Evolutionary conservation across 2,329 filamentous ascomycete genomes (phyloP).

Genomic region (Elsinoe arachidis): DNA sequence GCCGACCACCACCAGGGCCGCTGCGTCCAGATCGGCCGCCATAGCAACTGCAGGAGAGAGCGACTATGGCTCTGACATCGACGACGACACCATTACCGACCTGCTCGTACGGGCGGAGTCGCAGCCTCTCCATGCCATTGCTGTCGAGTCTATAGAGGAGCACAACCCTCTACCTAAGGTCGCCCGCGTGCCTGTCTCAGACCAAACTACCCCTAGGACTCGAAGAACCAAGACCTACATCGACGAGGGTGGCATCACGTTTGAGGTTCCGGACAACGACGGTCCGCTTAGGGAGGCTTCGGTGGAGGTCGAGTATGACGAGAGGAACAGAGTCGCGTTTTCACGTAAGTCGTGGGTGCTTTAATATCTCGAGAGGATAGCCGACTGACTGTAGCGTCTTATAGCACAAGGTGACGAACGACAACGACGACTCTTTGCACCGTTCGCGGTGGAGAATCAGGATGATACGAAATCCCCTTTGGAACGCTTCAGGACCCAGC

Average conservation of each 20-base stretch:
- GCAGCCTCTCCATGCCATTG: constrained; percentile 24
- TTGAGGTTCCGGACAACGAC: constrained; percentile 15
- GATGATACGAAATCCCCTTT: constrained; percentile 54
- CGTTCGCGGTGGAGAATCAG: background rate
- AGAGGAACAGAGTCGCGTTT: constrained; percentile 28
- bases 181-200: background rate
- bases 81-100: constrained; percentile 45
- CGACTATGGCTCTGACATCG: constrained; percentile 58
- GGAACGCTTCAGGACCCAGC: constrained; percentile 67
- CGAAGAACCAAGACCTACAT: constrained; percentile 7
- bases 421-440: background rate
- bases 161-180: constrained; percentile 15
- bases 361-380: background rate
- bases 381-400: constrained; percentile 34
- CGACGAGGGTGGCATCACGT: constrained; percentile 16
- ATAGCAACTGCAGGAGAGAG: constrained; percentile 30
- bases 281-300: constrained; percentile 20
- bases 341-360: constrained; percentile 20
- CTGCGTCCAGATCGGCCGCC: background rate
- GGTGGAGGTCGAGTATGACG: constrained; percentile 37
- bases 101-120: constrained; percentile 40
- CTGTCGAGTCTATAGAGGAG: constrained; percentile 21
- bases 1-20: constrained; percentile 15
- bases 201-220: background rate
- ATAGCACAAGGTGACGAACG: constrained; percentile 20